Base-by-base conservation (phyloP, 2,329 filamentous ascomycete genomes). In the Botrytis aclada region DNA sequence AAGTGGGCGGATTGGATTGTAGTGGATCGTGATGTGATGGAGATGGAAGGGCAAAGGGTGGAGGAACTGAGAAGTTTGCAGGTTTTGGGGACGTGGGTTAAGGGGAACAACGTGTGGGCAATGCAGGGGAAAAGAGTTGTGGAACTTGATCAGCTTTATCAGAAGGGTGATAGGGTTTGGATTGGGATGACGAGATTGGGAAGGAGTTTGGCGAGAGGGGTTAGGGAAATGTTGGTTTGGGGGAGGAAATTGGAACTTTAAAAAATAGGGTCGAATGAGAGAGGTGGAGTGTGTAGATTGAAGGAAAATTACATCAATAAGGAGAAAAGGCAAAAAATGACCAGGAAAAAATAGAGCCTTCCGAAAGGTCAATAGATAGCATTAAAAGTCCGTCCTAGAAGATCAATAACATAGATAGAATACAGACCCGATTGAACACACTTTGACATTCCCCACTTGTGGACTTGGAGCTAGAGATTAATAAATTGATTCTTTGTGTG, bases 1-100 rank as follows among this genome's bases (percentile, higher is more conserved):
- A 88, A 87, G 1, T 88, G 88, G 79, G 91, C 90, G 0, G 91
- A 93, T 80, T 93, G 90, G 90, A 84, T 93, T 6, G 89, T 93
- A n/a, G 81, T 93, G 20, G 89, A 92, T 75, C 80, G 83, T 74
- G 85, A 88, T 62, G 78, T 92, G 0, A 86, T 87, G 71, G 82
- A 78, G 25, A 54, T 72, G 64, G 65, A 63, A 5, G 63, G 63
- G 4, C 22, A 43, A 14, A 10, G 32, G 14, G 66, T 47, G 0
- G 88, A 90, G 73, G 83, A 83, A 20, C 77, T 92, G 71, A 85
- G 88, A 37, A 82, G 81, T 7, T 78, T 90, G 12, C 84, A 81
- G 66, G 89, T 93, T 2, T 84, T 82, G 74, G 90, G 92, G 83
- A 93, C 91, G 0, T 93, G 90, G 90, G 86, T 93, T 51, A 89